Evolutionary conservation across 768 basidiomycete species (phyloP), one percentile per base, ranked within the genome.

Genomic region (Phylloporus sp.): DNA sequence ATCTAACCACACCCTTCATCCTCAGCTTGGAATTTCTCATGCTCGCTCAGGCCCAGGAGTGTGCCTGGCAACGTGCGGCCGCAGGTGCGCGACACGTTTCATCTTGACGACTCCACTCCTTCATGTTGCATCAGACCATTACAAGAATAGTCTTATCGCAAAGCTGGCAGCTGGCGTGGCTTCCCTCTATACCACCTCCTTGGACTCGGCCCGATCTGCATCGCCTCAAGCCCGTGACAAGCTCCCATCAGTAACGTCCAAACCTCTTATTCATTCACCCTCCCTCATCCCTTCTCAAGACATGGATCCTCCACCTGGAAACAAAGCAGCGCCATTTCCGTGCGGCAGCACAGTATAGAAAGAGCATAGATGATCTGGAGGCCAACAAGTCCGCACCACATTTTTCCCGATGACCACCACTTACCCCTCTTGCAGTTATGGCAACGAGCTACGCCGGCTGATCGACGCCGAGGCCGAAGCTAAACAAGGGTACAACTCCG

Each of bases 11-110:
- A 21, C 59, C 77, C 0, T 83, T 86, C 55, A 58, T 89, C 20
- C 72, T 71, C 38, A 74, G 80, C 22, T 60, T 96, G 34, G 81
- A 89, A 59, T 78, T 68, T 53, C 75, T 97, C 45, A 85, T 91
- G 80, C 75, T 94, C 5, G 92, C 92, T 1, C 91, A 97, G 65
- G 94, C 93, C 1, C 95, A 98, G 56, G 96, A 99, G 69, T 95
- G 90, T 61, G 90, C 83, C 33, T 98, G 94, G 94, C 93, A 95
- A 62, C 79, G 86, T 54, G 93, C 93, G 14, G 84, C 86, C 60
- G 68, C 89, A 48, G 88, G 92, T 90, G 56, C 56, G 62, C 56
- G 3, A 9, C 35, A 10, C 15, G 29, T 33, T 23, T 39, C 39
- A 29, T 15, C 3, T 27, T 10, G 14, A 31, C 24, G 6, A 1